Percentiles rank a stretch among this genome's conserved stretches.
phyloP scores from a whole-genome alignment of 1,284 basidiomycete genomes.

The Hymenochaete sp. region DNA sequence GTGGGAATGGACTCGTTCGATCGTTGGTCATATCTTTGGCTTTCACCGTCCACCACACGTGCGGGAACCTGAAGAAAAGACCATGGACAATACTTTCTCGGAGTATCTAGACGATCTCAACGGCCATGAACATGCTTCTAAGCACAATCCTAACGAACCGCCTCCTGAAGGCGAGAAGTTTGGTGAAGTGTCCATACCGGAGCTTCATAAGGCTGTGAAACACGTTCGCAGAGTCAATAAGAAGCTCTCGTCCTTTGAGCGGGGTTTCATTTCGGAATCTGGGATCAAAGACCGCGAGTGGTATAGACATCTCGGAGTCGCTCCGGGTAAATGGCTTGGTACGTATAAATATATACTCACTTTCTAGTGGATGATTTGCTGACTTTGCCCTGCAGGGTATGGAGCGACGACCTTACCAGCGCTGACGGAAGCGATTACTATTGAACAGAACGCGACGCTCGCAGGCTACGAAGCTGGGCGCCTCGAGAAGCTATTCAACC shows the following conservation, averaged over 20 bases:
- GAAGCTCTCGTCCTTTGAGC: slow-evolving; percentile 71
- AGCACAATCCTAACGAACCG: too few species aligned
- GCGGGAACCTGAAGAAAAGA: not conserved
- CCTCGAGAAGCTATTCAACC: slow-evolving; percentile 32
- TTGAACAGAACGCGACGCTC: slow-evolving; percentile 36
- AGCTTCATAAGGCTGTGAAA: slow-evolving; percentile 52
- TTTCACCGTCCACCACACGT: too few species aligned
- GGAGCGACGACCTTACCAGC: slow-evolving; percentile 59
- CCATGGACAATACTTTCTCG: slow-evolving; percentile 9
- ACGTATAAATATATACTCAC: not conserved
- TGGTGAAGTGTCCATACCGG: too few species aligned
- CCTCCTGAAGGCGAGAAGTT: too few species aligned
- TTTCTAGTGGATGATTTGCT: not conserved
- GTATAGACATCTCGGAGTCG: slow-evolving; percentile 81
- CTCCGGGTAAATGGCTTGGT: slow-evolving; percentile 78
- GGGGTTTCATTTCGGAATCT: slow-evolving; percentile 75
- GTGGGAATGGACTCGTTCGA: too few species aligned
- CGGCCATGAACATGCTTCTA: too few species aligned
- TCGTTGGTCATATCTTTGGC: too few species aligned
- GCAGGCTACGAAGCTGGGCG: slow-evolving; percentile 43
- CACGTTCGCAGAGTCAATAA: slow-evolving; percentile 61
- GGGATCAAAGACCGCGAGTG: slow-evolving; percentile 79
- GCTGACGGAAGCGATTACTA: slow-evolving; percentile 49
- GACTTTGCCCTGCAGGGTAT: slow-evolving; percentile 33
- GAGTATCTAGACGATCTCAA: too few species aligned